Evolutionary conservation across 345 rosid genomes (phyloP), one percentile per base, ranked within the genome.

Genomic region (Theobroma cacao): DNA sequence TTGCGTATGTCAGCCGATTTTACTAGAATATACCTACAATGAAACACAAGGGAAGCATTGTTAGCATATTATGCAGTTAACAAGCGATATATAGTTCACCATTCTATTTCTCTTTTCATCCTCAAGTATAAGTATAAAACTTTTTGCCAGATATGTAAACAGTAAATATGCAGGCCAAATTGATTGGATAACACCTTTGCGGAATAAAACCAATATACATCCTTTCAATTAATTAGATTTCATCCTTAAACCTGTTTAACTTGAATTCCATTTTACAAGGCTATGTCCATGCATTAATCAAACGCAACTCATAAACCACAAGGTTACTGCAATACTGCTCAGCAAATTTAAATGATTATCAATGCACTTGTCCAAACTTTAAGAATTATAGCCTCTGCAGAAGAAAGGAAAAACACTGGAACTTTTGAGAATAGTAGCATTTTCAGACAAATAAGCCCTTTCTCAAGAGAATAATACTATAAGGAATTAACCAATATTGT

Each of bases 1-100:
- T 90, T 91, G 33, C 90, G 91, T 78, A 92, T 82, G 59, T 91
- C 95, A 14, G 89, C 81, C 61, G 86, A 81, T 72, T 88, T 88
- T 62, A 92, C 87, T 0, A 81, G 62, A 72, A 88, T 84, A 81
- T 40, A 85, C 50, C 90, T 87, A 90, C 84, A 83, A 79, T 52
- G 48, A 79, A 41, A 69, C 43, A 63, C 55, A 77, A 63, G n/a
- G 34, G 64, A 65, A 68, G n/a, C 58, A 63, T 76, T 22, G 63
- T 70, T 68, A 73, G 17, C 76, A 79, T 22, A 59, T 28, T 26
- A 74, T 65, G 61, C 18, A 45, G 71, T 65, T 43, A 47, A 63
- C 17, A 74, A 14, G 13, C 26, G 18, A 65, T 64, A 59, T 7
- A 62, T 10, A 50, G 22, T 45, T 74, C 10, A 11, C 75, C 59